Evolutionary conservation across 2,329 filamentous ascomycete genomes (phyloP).

Genomic region (Raffaelea ambrosiae): DNA sequence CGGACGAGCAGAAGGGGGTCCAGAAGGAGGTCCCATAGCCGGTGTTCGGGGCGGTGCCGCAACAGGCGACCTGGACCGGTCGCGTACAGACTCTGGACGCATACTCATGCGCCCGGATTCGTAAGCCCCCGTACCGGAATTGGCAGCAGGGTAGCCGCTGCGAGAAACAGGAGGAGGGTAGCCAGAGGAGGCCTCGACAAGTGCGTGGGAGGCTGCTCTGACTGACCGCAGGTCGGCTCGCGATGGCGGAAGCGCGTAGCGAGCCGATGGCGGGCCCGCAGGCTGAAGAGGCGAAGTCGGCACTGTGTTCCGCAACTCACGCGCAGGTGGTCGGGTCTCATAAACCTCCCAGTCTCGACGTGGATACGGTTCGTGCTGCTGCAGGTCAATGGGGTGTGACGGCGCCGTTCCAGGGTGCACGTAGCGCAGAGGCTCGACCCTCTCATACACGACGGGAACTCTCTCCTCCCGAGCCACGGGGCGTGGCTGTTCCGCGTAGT

Average conservation of each 20-base stretch:
- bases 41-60: conserved; percentile 25
- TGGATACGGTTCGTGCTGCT: conserved; percentile 1
- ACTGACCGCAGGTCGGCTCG: conserved; percentile 24
- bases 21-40: conserved; percentile 22
- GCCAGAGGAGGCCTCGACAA: conserved; percentile 20
- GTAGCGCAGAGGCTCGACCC: conserved; percentile 16
- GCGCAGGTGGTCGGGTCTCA: conserved; percentile 22
- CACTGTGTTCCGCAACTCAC: conserved; percentile 20
- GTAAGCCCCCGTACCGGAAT: conserved; percentile 23
- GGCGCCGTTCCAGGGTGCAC: conserved; percentile 13
- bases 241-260: conserved; percentile 5
- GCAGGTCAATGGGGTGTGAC: conserved; percentile 16
- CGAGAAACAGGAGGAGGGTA: not conserved
- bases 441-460: conserved; percentile 27
- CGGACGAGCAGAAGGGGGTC: conserved; percentile 31
- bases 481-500: not conserved
- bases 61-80: conserved; percentile 39
- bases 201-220: conserved; percentile 32
- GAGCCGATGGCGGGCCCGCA: not conserved
- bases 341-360: conserved; percentile 15
- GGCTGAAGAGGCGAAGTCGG: conserved; percentile 15
- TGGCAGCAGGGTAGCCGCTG: conserved; percentile 22
- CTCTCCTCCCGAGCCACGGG: conserved; percentile 16
- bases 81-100: conserved; percentile 36
- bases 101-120: conserved; percentile 36